Base-by-base conservation (phyloP, 2,329 filamentous ascomycete genomes). In the Cercospora sesami region DNA sequence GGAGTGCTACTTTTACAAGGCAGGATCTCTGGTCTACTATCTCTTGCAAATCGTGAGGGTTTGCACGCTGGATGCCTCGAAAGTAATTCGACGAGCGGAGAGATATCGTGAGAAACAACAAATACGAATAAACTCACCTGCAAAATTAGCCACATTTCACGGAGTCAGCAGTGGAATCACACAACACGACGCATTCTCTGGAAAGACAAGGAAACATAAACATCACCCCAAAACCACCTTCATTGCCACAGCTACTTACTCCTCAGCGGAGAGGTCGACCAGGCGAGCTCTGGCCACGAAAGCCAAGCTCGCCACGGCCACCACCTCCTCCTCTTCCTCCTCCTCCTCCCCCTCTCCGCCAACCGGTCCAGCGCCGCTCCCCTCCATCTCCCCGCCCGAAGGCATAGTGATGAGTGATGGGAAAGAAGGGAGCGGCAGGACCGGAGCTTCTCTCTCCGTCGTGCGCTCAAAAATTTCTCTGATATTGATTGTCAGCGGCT, bases 381-480 rank as follows among this genome's bases (percentile, higher is more conserved):
- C 31, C 33, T 42, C 59, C 59, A 23, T 42, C n/a, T 21, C 30
- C 59, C 1, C 18, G 18, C 23, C 23, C 7, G 23, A 26, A 12
- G 59, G 59, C 59, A 61, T 26, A 10, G 33, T 42, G 59, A 61
- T 45, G 23, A 48, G 42, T 42, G 59, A 61, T 14, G 59, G 59
- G 3, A 61, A 61, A n/a, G 59, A 61, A 21, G 36, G 59, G n/a
- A 61, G 59, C 31, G 59, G 59, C 31, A 61, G 26, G 31, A 42
- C 14, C 21, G 59, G 59, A 16, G 33, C 59, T 6, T 42, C 33
- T 42, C 36, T 42, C 30, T n/a, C 18, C 23, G 36, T 23, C 18
- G 39, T 42, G 59, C 59, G 33, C 14, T 9, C 59, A 14, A 23
- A 36, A 6, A 45, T 14, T 28, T 61, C 33, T 48, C 59, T 61